Base-by-base conservation (phyloP, 495 filamentous ascomycete genomes). In the Hypoxylon trugodes region DNA sequence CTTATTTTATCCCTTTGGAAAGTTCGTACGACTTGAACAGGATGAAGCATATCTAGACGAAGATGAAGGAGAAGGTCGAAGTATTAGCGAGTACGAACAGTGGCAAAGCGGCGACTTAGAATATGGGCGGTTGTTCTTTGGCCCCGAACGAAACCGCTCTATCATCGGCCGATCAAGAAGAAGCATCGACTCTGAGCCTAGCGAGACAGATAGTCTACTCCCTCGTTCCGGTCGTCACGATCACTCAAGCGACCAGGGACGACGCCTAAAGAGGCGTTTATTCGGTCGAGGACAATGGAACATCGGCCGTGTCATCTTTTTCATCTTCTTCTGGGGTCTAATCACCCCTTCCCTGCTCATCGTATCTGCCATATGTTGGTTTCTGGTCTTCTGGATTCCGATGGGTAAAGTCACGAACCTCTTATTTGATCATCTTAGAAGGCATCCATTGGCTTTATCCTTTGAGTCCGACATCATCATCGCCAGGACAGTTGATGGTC, bases 31-130 rank as follows among this genome's bases (percentile, higher is more conserved):
- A 45, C 83, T 99, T 21, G 88, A 96, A 66, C 90, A 92, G 65
- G 93, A 99, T 67, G 95, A 98, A 68, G 87, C 89, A 26, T 99
- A 99, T 73, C 83, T 91, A 18, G 91, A 98, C 65, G 95, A 99
- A 74, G 95, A 99, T 73, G 87, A 96, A 69, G 96, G 93, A n/a
- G 95, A 99, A 76, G 95, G 96, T n/a, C 85, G 95, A 68, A 98
- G 93, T 74, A 97, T 99, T 72, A 96, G 91, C 70, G 95, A 99
- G 76, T 99, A 99, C 74, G 95, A 98, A 73, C 93, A 96, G 73
- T 99, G 95, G 95, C 95, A 99, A 73, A 96, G 89, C 66, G 95
- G 95, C 32, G 95, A 99, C 71, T 79, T 99, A 30, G 95, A 99
- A 74, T 91, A 97, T 75, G 95, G 95, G 3, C 82, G 93, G 10